These are phyloP conservation scores for Xylariales sp. DNA, from an alignment of 2,329 filamentous ascomycete species.

Conservation along the genomic window DNA sequence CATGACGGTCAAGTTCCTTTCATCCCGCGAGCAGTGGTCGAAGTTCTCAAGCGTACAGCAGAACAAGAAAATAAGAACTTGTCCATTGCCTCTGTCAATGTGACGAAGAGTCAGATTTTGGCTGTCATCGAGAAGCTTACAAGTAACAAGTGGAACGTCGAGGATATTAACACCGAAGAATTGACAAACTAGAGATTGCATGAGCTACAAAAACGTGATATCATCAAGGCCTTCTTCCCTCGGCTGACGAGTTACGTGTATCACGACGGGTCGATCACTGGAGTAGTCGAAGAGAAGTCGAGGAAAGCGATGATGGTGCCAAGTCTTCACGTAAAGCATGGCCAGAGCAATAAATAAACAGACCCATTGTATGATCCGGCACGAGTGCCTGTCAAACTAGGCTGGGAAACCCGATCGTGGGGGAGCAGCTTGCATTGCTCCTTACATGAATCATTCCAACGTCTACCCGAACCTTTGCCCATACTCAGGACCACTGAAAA, in stretches of 20 bases:
- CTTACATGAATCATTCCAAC: no score
- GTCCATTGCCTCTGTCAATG: constrained; percentile 41
- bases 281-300: constrained; percentile 9
- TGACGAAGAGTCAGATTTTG: constrained; percentile 43
- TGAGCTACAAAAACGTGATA: neutral
- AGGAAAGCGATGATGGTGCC: constrained; percentile 1
- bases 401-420: no score
- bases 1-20: constrained; percentile 36
- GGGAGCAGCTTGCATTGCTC: no score
- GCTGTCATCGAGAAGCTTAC: constrained; percentile 37
- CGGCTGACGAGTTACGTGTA: constrained; percentile 9
- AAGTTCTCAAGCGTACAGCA: constrained; percentile 33
- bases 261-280: constrained; percentile 4
- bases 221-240: constrained; percentile 8
- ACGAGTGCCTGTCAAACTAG: no score
- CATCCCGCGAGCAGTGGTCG: constrained; percentile 37
- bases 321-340: neutral
- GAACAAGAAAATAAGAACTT: constrained; percentile 44
- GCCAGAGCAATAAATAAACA: neutral
- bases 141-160: constrained; percentile 36
- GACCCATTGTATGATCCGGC: no score
- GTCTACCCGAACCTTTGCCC: no score
- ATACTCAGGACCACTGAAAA: no score
- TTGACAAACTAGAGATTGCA: neutral
- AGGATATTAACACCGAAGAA: constrained; percentile 9